A percentile compares a stretch with the other conserved stretches of the same genome.
Evolutionary conservation across 1,284 basidiomycete genomes (phyloP).

Genomic region (Melanopsichium pennsylvanicum): DNA sequence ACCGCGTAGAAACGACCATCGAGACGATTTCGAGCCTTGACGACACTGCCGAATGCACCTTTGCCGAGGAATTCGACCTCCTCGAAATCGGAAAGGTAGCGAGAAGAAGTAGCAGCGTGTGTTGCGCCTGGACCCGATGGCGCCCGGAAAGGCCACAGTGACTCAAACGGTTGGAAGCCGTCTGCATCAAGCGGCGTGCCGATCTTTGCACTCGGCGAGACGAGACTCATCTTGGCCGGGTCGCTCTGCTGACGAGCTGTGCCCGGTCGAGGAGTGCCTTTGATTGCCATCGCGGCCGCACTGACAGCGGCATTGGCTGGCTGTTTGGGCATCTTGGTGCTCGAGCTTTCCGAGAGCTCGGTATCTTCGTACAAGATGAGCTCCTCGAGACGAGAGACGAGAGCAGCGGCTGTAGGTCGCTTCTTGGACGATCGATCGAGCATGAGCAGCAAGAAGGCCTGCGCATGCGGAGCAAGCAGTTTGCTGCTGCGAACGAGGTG

Average conservation of each 20-base stretch:
- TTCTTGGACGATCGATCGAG: conserved; percentile 53
- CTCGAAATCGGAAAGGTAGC: conserved; percentile 64
- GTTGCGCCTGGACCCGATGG: conserved; percentile 15
- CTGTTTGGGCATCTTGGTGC: conserved; percentile 18
- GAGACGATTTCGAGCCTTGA: conserved; percentile 85
- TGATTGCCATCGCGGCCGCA: conserved; percentile 4
- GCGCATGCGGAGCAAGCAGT: conserved; percentile 32
- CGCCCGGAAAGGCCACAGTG: conserved; percentile 60
- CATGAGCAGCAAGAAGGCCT: conserved; percentile 46
- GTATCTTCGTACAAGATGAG: conserved; percentile 51
- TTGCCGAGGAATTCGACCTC: conserved; percentile 72
- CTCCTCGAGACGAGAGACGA: conserved; percentile 54
- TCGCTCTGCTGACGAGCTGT: conserved; percentile 27
- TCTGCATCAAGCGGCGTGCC: conserved; percentile 8
- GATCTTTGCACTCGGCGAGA: conserved; percentile 15
- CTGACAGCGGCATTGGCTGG: conserved; percentile 3
- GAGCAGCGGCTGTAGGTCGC: conserved; percentile 40
- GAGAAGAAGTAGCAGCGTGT: conserved; percentile 38
- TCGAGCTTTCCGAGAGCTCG: conserved; percentile 31
- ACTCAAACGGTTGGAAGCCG: conserved; percentile 24
- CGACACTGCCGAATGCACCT: conserved; percentile 91
- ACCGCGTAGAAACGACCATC: conserved; percentile 71
- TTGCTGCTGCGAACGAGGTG: conserved; percentile 27
- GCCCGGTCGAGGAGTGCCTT: conserved; percentile 15
- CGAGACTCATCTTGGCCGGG: background rate